Base-by-base conservation (phyloP, 2,329 filamentous ascomycete species). In the Pyrenophora tritici-repentis region DNA sequence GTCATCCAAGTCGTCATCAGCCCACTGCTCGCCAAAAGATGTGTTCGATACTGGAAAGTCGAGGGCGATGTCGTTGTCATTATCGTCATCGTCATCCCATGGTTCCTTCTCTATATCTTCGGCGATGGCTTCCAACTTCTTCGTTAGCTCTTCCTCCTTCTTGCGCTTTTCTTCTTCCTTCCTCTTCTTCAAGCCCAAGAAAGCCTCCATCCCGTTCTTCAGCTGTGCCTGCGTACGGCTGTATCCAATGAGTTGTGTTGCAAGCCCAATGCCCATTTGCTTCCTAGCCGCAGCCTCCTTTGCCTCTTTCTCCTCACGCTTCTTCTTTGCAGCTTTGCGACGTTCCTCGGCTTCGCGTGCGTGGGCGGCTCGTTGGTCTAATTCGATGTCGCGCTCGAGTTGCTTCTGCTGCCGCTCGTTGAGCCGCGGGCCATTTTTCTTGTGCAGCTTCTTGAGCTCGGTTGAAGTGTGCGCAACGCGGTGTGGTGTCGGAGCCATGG, bases 171-270 rank as follows among this genome's bases (percentile, higher is more conserved):
- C 64, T 1, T 64, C 54, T 4, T 63, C 62, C 13, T 55, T 57
- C 35, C 56, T 58, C 50, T 66, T 68, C 22, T 50, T 61, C 10
- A 68, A 44, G 0, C 70, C 68, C 29, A 73, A 17, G 37, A 73
- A 73, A 0, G 66, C 59, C 47, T 74, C 71, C 73, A 76, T 75
- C 16, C 67, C 70, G 22, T 47, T 66, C 56, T 75, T 75, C 54
- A 74, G 43, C 47, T 63, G 56, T 33, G 65, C 67, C 55, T 76
- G 73, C 0, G 68, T 73, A 26, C 68, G 70, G 40, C 62, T 73
- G 40, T 67, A 76, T n/a, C 73, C 73, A 42, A 68, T 62, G 22
- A 74, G 38, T 50, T 76, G 73, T 5, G 73, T 75, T 6, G 73
- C 73, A 16, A 73, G 40, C 3, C 73, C 68, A 2, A 74, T 54